Evolutionary conservation across 257 asterid genomes (phyloP), one percentile per base, ranked within the genome.

Genomic region (Leptodermis oblonga): DNA sequence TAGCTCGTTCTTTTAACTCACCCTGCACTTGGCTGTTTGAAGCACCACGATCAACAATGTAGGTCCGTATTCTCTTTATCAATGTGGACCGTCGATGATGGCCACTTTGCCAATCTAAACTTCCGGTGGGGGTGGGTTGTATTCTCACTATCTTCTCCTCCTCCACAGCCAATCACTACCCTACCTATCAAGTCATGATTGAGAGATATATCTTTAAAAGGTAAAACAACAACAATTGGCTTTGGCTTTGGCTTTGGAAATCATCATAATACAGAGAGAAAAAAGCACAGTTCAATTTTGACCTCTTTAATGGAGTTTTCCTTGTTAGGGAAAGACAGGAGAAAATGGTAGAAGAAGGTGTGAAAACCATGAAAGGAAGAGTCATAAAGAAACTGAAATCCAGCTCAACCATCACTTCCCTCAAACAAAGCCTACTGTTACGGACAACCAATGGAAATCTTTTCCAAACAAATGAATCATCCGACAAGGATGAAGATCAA

Each of bases 301-400:
- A 12, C 53, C 56, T 52, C 59, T 52, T 52, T 52, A 52, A 4
- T 51, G 56, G 28, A 3, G 60, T 34, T 30, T 56, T 26, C 9
- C 39, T 26, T 34, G 7, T 56, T 56, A 54, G 61, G 2, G 23
- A 54, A 12, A 37, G 62, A 49, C 3, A 23, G 14, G 11, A 23
- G 34, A 34, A 20, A 36, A 52, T 51, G 20, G n/a, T 26, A 30
- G 65, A 76, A 30, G 65, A 76, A 63, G 67, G 53, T 59, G 82
- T 74, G 82, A 81, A 67, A 52, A 77, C 52, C 83, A 78, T 83
- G 75, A 83, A 78, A 70, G 86, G 85, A 62, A 77, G 80, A 80
- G 61, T 88, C 46, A 61, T 78, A 37, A 78, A 79, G 74, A 86
- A 85, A 66, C 79, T 84, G 60, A 85, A 82, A 75, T 76, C 84